A percentile compares a stretch with the other conserved stretches of the same genome.
Evolutionary conservation across 257 asterid species (phyloP).

Genomic region (Primulina eburnea): DNA sequence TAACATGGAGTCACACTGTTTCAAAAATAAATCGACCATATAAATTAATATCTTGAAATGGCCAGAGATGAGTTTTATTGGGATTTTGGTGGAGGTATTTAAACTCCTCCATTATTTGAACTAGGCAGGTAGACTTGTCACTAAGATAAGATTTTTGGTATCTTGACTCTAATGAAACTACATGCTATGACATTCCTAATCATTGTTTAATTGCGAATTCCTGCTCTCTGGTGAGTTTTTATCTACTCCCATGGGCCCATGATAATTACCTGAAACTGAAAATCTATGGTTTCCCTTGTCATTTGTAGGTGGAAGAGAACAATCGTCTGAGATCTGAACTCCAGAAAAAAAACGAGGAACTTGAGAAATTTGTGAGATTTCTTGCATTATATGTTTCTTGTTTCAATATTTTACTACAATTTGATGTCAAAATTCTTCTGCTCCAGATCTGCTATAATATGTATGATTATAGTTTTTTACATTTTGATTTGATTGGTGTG

Average conservation of each 20-base stretch:
- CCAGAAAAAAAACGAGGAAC: constrained; percentile 63
- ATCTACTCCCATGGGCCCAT: constrained; percentile 9
- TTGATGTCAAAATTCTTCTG: background rate
- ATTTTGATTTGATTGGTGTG: too few relatives aligned
- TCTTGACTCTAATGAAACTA: background rate
- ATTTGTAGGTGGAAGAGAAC: constrained; percentile 85
- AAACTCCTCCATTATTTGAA: background rate
- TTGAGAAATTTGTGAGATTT: constrained; percentile 71
- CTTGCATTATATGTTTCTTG: constrained; percentile 21
- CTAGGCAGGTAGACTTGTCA: background rate
- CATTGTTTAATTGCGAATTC: background rate
- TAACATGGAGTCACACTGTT: background rate
- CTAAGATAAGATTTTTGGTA: background rate
- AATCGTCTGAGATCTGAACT: constrained; percentile 78
- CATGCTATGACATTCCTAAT: background rate
- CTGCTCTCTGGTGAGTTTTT: constrained; percentile 15
- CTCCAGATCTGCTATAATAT: too few relatives aligned
- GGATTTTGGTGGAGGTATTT: background rate
- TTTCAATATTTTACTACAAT: background rate
- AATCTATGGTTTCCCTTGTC: constrained; percentile 17
- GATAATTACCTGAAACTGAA: background rate
- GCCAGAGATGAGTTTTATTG: background rate
- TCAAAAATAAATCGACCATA: background rate
- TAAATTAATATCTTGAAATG: background rate
- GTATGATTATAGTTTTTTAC: too few relatives aligned